Conservation (phyloP, 2,329 filamentous ascomycete species). For the Mycosphaerelloides madeirae region DNA sequence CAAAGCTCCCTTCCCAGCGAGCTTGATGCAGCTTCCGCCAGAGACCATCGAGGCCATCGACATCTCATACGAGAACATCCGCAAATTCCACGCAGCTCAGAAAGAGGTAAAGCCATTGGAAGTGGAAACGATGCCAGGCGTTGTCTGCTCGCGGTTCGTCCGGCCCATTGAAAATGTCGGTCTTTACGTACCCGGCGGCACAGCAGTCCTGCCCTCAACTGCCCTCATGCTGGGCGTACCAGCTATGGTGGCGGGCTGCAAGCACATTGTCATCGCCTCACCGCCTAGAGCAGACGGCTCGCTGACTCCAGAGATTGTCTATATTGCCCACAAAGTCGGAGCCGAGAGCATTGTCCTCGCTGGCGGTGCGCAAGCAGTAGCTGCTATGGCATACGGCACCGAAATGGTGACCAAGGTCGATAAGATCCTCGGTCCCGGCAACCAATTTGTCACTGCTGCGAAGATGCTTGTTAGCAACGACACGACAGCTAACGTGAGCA, state of each 20-base stretch:
- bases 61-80: constrained; percentile 87
- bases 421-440: constrained; percentile 96
- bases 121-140: constrained; percentile 97
- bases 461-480: constrained; percentile 99
- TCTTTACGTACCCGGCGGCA: constrained; percentile 91
- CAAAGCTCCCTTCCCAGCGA: constrained; percentile 77
- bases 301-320: constrained; percentile 94
- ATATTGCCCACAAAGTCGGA: constrained; percentile 92
- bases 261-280: constrained; percentile 88
- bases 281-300: constrained; percentile 85
- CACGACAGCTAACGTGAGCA: constrained; percentile 88
- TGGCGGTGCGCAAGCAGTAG: constrained; percentile 90
- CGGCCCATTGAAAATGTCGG: constrained; percentile 94
- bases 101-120: constrained; percentile 74
- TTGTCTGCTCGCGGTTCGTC: constrained; percentile 88
- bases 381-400: constrained; percentile 95
- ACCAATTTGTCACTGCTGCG: constrained; percentile 96
- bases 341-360: constrained; percentile 94
- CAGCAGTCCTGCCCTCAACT: constrained; percentile 92
- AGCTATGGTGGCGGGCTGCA: constrained; percentile 93
- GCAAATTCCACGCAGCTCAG: constrained; percentile 88
- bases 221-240: constrained; percentile 97
- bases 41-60: constrained; percentile 94
- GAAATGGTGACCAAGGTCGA: constrained; percentile 93
- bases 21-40: constrained; percentile 75